Evolutionary conservation across 129 eudicot genomes (phyloP).

Genomic region (Deinandra increscens): DNA sequence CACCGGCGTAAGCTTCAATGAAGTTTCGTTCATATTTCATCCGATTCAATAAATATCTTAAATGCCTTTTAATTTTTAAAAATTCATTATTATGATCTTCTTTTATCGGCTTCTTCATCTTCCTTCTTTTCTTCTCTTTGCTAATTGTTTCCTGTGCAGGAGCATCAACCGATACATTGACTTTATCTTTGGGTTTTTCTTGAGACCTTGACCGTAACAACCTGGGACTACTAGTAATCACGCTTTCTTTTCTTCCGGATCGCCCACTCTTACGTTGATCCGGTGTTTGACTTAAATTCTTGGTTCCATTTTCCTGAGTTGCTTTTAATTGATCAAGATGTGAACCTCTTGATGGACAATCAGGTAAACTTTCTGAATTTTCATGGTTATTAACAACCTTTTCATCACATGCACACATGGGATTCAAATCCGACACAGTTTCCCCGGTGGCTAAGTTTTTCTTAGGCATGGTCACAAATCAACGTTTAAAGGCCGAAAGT

Average conservation of each 20-base stretch:
- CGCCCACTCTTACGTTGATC: conserved; percentile 25
- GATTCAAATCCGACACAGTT: conserved; percentile 19
- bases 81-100: conserved; percentile 50
- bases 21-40: conserved; percentile 68
- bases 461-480: conserved; percentile 13
- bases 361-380: conserved; percentile 16
- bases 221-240: conserved; percentile 38
- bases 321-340: neutral
- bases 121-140: conserved; percentile 47
- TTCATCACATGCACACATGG: conserved; percentile 22
- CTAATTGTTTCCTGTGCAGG: conserved; percentile 37
- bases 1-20: conserved; percentile 88
- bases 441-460: conserved; percentile 22
- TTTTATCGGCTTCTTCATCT: conserved; percentile 37
- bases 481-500: conserved; percentile 6
- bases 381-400: conserved; percentile 24
- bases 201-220: conserved; percentile 58
- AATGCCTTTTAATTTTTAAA: conserved; percentile 56
- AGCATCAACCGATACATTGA: conserved; percentile 32
- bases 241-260: conserved; percentile 34
- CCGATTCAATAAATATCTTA: conserved; percentile 64
- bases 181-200: conserved; percentile 43
- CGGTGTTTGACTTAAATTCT: conserved; percentile 20
- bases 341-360: neutral
- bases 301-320: conserved; percentile 18